Evolutionary conservation across 1,284 basidiomycete genomes (phyloP).

Genomic region (Anthracocystis walkeri): DNA sequence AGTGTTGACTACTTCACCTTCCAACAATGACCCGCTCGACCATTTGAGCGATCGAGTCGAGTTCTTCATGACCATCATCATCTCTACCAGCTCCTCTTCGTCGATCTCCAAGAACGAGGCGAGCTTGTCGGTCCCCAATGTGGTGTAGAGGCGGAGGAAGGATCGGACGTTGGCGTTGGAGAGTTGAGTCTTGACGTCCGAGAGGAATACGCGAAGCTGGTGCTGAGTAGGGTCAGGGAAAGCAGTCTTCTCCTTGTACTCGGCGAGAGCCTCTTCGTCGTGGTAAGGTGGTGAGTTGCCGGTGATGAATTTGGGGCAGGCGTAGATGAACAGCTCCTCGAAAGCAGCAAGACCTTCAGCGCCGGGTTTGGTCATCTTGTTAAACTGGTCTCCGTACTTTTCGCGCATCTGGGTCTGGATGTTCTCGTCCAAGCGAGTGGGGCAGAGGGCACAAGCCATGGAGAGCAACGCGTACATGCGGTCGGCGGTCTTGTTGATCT

Average conservation of each 20-base stretch:
- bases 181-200: conserved; percentile 80
- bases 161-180: conserved; percentile 87
- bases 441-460: conserved; percentile 90
- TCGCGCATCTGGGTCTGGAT: conserved; percentile 93
- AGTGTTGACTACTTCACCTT: conserved; percentile 87
- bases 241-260: conserved; percentile 72
- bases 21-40: conserved; percentile 77
- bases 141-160: conserved; percentile 94
- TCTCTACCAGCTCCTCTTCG: conserved; percentile 93
- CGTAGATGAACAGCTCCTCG: conserved; percentile 92
- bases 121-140: conserved; percentile 89
- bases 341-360: conserved; percentile 82
- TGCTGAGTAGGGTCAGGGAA: conserved; percentile 82
- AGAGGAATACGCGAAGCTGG: conserved; percentile 84
- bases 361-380: conserved; percentile 79
- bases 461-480: conserved; percentile 97
- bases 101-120: conserved; percentile 86
- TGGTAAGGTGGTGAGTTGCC: conserved; percentile 91
- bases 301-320: conserved; percentile 95
- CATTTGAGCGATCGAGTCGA: conserved; percentile 76
- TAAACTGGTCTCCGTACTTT: conserved; percentile 88
- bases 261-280: conserved; percentile 77
- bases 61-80: conserved; percentile 96
- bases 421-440: conserved; percentile 88
- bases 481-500: conserved; percentile 97